phyloP scores from a whole-genome alignment of 2,329 filamentous ascomycete genomes.

The Blumeriella jaapii region DNA sequence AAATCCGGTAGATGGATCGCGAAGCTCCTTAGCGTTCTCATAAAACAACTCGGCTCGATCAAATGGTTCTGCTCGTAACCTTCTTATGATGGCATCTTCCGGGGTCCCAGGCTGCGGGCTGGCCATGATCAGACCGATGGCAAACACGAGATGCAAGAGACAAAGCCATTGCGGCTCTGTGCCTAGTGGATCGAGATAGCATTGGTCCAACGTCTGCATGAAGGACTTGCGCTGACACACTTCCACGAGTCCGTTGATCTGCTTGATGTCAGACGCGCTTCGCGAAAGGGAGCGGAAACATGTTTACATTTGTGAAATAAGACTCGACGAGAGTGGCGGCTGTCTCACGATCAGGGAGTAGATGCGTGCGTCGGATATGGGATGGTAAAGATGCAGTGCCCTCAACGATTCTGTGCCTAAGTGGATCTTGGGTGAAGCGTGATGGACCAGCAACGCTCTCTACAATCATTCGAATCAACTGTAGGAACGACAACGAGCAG shows the following conservation, averaged over 20 bases:
- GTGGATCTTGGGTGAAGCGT: conserved; percentile 19
- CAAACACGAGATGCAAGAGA: conserved; percentile 48
- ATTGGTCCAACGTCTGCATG: conserved; percentile 36
- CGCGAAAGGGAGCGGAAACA: neutral
- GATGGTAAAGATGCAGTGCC: conserved; percentile 30
- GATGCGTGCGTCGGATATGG: conserved; percentile 35
- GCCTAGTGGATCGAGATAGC: conserved; percentile 41
- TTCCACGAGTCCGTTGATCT: conserved; percentile 51
- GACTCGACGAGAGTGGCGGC: conserved; percentile 43
- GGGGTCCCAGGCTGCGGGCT: conserved; percentile 37
- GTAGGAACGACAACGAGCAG: conserved; percentile 21
- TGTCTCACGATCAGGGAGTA: conserved; percentile 43
- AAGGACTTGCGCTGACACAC: conserved; percentile 44
- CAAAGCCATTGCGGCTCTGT: conserved; percentile 43
- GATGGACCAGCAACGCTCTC: conserved; percentile 19
- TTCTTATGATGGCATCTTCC: conserved; percentile 40
- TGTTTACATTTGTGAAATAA: conserved; percentile 47
- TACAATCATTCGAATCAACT: conserved; percentile 20
- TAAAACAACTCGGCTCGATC: conserved; percentile 53
- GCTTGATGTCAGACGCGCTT: conserved; percentile 5
- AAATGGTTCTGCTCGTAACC: conserved; percentile 35
- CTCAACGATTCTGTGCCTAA: conserved; percentile 20
- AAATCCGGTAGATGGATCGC: conserved; percentile 36
- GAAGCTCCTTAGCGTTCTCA: conserved; percentile 43
- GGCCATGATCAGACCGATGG: conserved; percentile 49